Percentiles rank a stretch among this genome's conserved stretches.
phyloP scores from a whole-genome alignment of 805 yeast species.

The Saccharomycopsis schoenii region DNA sequence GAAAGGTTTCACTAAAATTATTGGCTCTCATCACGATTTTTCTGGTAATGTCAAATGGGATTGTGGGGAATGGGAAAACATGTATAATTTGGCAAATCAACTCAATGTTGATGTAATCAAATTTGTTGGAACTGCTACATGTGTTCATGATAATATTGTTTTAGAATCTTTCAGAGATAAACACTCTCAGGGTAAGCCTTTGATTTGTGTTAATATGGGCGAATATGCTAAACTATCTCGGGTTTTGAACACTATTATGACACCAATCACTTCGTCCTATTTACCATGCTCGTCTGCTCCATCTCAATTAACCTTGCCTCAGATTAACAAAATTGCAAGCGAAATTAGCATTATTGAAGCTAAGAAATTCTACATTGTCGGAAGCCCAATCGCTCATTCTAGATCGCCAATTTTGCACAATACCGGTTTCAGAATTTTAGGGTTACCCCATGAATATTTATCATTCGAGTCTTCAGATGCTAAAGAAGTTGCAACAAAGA shows the following conservation, averaged over 20 bases:
- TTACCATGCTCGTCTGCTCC: constrained; percentile 70
- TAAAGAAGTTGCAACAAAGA: constrained; percentile 33
- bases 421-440: constrained; percentile 63
- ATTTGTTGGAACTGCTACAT: constrained; percentile 69
- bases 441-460: constrained; percentile 65
- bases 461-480: constrained; percentile 62
- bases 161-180: constrained; percentile 58
- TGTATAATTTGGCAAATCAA: constrained; percentile 55
- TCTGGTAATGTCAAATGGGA: constrained; percentile 55
- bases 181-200: constrained; percentile 42
- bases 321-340: constrained; percentile 48
- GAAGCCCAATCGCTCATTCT: constrained; percentile 77
- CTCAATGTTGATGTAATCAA: constrained; percentile 67
- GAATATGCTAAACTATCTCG: constrained; percentile 67
- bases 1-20: constrained; percentile 56
- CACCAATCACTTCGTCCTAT: constrained; percentile 74
- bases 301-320: constrained; percentile 60
- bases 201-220: constrained; percentile 81
- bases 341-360: constrained; percentile 53
- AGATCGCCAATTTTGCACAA: constrained; percentile 84
- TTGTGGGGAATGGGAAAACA: constrained; percentile 62
- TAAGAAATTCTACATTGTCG: constrained; percentile 63
- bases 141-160: constrained; percentile 55
- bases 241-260: constrained; percentile 61
- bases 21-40: constrained; percentile 78